Base-by-base conservation (phyloP, 345 rosid species). In the Clausena lansium region DNA sequence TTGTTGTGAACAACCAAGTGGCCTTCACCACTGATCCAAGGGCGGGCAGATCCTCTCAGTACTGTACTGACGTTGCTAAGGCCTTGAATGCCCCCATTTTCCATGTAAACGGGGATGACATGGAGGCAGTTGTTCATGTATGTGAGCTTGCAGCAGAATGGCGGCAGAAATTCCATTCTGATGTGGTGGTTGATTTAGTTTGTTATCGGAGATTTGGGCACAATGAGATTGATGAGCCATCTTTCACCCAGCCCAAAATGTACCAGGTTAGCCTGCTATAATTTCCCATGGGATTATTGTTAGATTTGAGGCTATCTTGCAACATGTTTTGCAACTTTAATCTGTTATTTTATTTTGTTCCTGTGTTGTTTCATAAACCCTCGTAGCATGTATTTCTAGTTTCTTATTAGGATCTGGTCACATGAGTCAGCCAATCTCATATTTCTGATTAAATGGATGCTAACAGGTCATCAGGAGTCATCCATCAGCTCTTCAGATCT, bases 81-180 rank as follows among this genome's bases (percentile, higher is more conserved):
- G 95, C 97, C 77, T 83, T 93, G 81, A 68, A 85, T 89, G 97
- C 90, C 33, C 97, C 97, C 13, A 93, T 93, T 73, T 88, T 93
- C 69, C 95, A 93, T 73, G 97, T 89, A 4, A 93, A 91, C 69
- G 97, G 83, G 24, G 97, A 93, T 79, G 92, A 91, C 78, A 79
- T 91, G 55, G 95, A 93, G 85, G 97, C 93, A 52, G 97, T 91
- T 61, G 92, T 88, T 74, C 95, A 86, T 84, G 94, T 36, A 3
- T 89, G 91, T 78, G 94, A 92, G 79, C 97, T 93, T 81, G 97
- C 95, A 58, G 97, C 97, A 7, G 92, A 89, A 73, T 93, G 95
- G 97, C 91, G 95, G 74, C 97, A 93, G 74, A 91, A 90, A 52
- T 93, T 91, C 82, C 95, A 93, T 85, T 89, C 95, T 2, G 92